phyloP scores from a whole-genome alignment of 148 eudicot genomes.

The Rhododendron henanense region DNA sequence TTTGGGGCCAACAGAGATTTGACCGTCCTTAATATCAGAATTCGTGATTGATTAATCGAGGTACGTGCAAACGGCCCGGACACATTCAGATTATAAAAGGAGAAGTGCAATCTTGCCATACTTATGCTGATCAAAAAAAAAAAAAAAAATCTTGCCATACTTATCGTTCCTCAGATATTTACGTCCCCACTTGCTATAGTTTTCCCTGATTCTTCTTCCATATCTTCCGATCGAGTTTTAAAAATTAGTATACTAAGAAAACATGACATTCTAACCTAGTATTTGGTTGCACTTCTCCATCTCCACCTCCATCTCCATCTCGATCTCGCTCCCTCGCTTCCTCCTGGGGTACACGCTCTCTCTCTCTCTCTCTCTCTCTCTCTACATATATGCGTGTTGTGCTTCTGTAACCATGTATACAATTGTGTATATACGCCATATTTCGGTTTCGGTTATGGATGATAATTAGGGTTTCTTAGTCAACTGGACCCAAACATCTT shows the following conservation, averaged over 20 bases:
- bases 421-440: background rate
- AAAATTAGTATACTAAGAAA: background rate
- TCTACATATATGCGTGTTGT: background rate
- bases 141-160: background rate
- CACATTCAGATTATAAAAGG: no score
- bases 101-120: no score
- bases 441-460: background rate
- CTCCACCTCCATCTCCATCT: background rate
- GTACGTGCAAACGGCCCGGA: rapidly evolving
- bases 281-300: background rate
- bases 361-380: background rate
- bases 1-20: no score
- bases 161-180: background rate
- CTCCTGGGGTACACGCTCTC: background rate
- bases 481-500: background rate
- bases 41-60: no score
- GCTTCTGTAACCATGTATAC: background rate
- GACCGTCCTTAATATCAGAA: no score
- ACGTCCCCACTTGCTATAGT: background rate
- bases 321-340: background rate
- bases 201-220: background rate
- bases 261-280: background rate
- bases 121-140: no score
- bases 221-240: background rate
- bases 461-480: background rate